A percentile compares a stretch with the other conserved stretches of the same genome.
Conservation (phyloP, 2,329 filamentous ascomycete genomes). For the Neocucurbitaria cava region DNA sequence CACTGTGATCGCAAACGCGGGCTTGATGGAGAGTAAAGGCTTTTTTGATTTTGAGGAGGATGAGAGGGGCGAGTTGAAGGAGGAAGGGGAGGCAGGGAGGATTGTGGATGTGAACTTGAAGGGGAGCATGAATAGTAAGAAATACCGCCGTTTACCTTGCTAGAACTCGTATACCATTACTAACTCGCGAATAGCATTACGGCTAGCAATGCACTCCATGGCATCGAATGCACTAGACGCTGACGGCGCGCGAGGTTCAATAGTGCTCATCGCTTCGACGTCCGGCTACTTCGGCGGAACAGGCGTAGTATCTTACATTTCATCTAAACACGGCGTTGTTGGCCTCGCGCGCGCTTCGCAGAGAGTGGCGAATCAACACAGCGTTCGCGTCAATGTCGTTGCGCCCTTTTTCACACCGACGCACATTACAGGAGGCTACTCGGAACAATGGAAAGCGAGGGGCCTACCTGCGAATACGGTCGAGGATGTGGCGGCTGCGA, state of each 20-base stretch:
- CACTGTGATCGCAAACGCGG: constrained; percentile 54
- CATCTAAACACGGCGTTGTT: constrained; percentile 54
- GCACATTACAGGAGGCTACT: constrained; percentile 51
- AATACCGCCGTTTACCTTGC: neutral
- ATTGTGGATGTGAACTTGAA: constrained; percentile 53
- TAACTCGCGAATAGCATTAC: constrained; percentile 25
- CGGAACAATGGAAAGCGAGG: constrained; percentile 46
- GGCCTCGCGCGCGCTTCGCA: constrained; percentile 52
- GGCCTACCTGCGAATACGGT: constrained; percentile 53
- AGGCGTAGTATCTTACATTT: constrained; percentile 52
- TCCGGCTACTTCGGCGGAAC: constrained; percentile 55
- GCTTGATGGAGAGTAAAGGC: constrained; percentile 48
- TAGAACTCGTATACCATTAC: neutral
- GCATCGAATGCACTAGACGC: constrained; percentile 39
- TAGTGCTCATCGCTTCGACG: constrained; percentile 52
- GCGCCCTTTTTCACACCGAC: constrained; percentile 59
- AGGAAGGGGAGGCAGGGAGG: constrained; percentile 30
- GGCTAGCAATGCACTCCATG: constrained; percentile 41
- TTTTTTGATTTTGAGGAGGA: constrained; percentile 45
- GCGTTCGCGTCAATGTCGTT: constrained; percentile 55
- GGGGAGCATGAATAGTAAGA: constrained; percentile 54
- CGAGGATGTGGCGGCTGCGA: constrained; percentile 52
- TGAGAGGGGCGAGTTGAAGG: constrained; percentile 36
- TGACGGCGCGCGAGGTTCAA: constrained; percentile 40
- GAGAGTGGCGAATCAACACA: constrained; percentile 39